Evolutionary conservation across 2,329 filamentous ascomycete genomes (phyloP).

Genomic region (Tolypocladium nubicola): DNA sequence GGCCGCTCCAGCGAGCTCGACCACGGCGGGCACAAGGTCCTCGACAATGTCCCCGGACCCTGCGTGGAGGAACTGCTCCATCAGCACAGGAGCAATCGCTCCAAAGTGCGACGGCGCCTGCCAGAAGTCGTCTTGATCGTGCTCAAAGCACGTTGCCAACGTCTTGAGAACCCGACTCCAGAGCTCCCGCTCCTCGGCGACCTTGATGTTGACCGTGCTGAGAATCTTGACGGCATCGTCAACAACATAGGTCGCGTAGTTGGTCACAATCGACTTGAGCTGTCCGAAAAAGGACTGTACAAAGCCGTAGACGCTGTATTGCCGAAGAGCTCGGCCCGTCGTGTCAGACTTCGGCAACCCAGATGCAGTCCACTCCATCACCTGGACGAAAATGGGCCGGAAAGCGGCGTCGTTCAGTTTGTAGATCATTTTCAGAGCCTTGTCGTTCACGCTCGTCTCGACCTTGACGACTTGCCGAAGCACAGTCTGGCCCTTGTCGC

Average conservation of each 20-base stretch:
- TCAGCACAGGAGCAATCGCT: slow-evolving; percentile 57
- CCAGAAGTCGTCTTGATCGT: slow-evolving; percentile 95
- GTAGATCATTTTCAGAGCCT: slow-evolving; percentile 81
- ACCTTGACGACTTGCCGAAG: slow-evolving; percentile 43
- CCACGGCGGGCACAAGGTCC: slow-evolving; percentile 62
- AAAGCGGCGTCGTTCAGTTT: slow-evolving; percentile 94
- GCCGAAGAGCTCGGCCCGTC: slow-evolving; percentile 47
- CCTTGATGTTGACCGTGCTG: slow-evolving; percentile 33
- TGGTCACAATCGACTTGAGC: slow-evolving; percentile 88
- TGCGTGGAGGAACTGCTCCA: slow-evolving; percentile 51
- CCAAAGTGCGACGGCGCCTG: slow-evolving; percentile 81
- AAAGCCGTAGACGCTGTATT: slow-evolving; percentile 74
- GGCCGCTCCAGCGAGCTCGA: slow-evolving; percentile 68
- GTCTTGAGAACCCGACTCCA: slow-evolving; percentile 62
- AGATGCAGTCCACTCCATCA: slow-evolving; percentile 70
- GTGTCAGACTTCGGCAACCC: slow-evolving; percentile 52
- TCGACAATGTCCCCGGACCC: slow-evolving; percentile 29
- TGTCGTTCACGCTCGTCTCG: slow-evolving; percentile 56
- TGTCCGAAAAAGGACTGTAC: slow-evolving; percentile 68
- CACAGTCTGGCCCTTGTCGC: slow-evolving; percentile 31
- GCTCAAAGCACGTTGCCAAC: slow-evolving; percentile 65
- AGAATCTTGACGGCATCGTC: slow-evolving; percentile 64
- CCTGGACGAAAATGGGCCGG: slow-evolving; percentile 75
- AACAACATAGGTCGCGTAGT: slow-evolving; percentile 77
- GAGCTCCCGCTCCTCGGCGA: slow-evolving; percentile 42